phyloP scores from a whole-genome alignment of 768 basidiomycete species.

The Crepidotus variabilis region DNA sequence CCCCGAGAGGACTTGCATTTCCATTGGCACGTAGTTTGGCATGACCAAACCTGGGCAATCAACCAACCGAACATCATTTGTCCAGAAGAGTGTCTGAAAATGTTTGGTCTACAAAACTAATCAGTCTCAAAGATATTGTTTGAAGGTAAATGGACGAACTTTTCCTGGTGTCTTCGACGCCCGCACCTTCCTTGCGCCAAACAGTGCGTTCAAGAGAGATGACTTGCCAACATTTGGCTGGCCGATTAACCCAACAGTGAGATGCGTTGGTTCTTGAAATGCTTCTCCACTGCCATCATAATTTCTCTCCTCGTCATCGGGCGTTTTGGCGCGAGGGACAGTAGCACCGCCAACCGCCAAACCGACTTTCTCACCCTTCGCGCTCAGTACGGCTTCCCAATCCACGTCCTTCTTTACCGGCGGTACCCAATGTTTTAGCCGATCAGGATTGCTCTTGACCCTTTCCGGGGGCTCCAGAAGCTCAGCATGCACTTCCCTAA shows the following conservation, averaged over 20 bases:
- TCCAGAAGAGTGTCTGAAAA: conserved; percentile 92
- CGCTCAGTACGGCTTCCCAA: conserved; percentile 62
- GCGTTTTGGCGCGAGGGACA: conserved; percentile 23
- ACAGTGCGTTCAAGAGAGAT: conserved; percentile 86
- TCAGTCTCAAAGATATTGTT: not conserved
- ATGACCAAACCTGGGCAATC: conserved; percentile 96
- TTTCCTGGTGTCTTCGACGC: conserved; percentile 88
- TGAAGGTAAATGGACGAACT: conserved; percentile 31
- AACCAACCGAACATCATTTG: conserved; percentile 78
- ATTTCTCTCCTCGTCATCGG: conserved; percentile 22
- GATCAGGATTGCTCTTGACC: conserved; percentile 43
- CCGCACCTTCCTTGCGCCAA: conserved; percentile 72
- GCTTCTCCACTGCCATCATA: conserved; percentile 15
- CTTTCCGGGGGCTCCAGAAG: conserved; percentile 66
- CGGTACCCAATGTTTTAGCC: conserved; percentile 61
- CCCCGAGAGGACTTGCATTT: conserved; percentile 77
- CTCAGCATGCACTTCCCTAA: conserved; percentile 62
- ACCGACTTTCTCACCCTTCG: conserved; percentile 41
- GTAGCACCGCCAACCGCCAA: conserved; percentile 38
- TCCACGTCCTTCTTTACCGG: conserved; percentile 62
- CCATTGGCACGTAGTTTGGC: conserved; percentile 79
- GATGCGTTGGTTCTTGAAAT: conserved; percentile 45
- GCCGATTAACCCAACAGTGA: conserved; percentile 86
- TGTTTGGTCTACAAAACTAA: conserved; percentile 76
- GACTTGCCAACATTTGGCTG: conserved; percentile 98